Conservation (phyloP, 345 rosid genomes). For the Brassica nigra region DNA sequence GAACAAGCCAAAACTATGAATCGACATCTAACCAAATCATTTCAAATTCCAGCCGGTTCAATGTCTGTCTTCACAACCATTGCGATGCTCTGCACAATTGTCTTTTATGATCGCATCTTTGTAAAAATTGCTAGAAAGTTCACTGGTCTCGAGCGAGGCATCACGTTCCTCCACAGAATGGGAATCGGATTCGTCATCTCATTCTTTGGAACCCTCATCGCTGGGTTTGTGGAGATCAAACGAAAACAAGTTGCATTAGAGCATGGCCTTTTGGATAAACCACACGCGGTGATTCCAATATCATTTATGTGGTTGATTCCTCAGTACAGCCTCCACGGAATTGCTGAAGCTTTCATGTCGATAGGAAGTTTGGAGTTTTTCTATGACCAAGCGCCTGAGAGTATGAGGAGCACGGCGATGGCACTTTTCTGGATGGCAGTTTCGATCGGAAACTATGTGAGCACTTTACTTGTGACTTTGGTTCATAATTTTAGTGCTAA, state of each 20-base stretch:
- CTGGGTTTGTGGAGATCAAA: conserved; percentile 69
- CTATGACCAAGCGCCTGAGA: conserved; percentile 85
- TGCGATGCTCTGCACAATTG: conserved; percentile 72
- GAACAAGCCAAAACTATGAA: conserved; percentile 87
- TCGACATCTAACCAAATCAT: conserved; percentile 62
- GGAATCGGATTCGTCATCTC: conserved; percentile 79
- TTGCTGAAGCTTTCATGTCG: conserved; percentile 87
- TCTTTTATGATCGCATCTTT: conserved; percentile 65
- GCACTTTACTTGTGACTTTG: conserved; percentile 68
- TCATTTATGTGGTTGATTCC: conserved; percentile 83
- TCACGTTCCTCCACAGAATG: conserved; percentile 77
- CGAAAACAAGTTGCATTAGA: conserved; percentile 55
- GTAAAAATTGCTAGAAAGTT: conserved; percentile 52
- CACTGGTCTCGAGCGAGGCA: conserved; percentile 85
- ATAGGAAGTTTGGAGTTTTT: conserved; percentile 81
- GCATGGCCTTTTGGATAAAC: conserved; percentile 44
- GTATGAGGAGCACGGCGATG: conserved; percentile 81
- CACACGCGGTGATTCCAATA: conserved; percentile 52
- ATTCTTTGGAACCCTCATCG: conserved; percentile 67
- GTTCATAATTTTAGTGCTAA: conserved; percentile 62
- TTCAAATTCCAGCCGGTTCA: conserved; percentile 82
- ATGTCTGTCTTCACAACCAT: conserved; percentile 82
- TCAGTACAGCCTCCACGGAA: conserved; percentile 78
- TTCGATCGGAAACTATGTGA: conserved; percentile 65
- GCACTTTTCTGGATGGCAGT: conserved; percentile 76